These are phyloP conservation scores for Entophlyctis luteolus DNA, from an alignment of 192 early-diverging fungal species.

Conservation along the genomic window DNA sequence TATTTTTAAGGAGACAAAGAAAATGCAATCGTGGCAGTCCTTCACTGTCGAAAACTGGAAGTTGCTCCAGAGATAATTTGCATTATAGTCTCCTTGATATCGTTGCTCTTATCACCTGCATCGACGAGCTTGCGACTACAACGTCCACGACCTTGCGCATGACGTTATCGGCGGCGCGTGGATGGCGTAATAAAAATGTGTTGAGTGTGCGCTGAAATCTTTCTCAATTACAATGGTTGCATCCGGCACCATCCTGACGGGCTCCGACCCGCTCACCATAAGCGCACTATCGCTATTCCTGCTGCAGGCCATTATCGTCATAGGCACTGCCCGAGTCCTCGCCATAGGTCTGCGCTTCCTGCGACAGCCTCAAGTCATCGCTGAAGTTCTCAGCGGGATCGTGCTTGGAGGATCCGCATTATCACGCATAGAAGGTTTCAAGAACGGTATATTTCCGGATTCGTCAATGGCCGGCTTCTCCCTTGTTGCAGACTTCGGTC, in stretches of 20 bases:
- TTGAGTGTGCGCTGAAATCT: too few species aligned
- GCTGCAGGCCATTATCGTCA: slow-evolving; percentile 70
- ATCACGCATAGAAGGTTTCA: slow-evolving; percentile 67
- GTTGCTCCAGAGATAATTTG: too few species aligned
- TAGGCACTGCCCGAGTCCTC: slow-evolving; percentile 63
- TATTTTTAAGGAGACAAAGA: too few species aligned
- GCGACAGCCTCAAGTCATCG: slow-evolving; percentile 75
- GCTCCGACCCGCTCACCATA: slow-evolving; percentile 23
- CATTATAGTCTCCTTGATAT: too few species aligned
- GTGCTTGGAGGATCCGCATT: slow-evolving; percentile 83
- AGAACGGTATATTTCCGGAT: slow-evolving; percentile 62
- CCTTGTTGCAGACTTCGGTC: slow-evolving; percentile 73
- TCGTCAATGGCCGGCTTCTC: slow-evolving; percentile 63
- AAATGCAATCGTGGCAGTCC: too few species aligned
- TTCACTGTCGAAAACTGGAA: too few species aligned
- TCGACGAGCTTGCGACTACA: too few species aligned
- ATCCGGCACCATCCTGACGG: slow-evolving; percentile 6
- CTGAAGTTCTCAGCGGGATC: slow-evolving; percentile 69
- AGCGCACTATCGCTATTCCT: slow-evolving; percentile 71
- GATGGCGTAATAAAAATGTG: too few species aligned
- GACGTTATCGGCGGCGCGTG: too few species aligned
- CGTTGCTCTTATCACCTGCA: too few species aligned
- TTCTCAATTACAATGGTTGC: background rate
- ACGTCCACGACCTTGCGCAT: too few species aligned
- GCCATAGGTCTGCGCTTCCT: slow-evolving; percentile 55